Conservation (phyloP, 306 rosid genomes). For the Cucurbita maxima region DNA sequence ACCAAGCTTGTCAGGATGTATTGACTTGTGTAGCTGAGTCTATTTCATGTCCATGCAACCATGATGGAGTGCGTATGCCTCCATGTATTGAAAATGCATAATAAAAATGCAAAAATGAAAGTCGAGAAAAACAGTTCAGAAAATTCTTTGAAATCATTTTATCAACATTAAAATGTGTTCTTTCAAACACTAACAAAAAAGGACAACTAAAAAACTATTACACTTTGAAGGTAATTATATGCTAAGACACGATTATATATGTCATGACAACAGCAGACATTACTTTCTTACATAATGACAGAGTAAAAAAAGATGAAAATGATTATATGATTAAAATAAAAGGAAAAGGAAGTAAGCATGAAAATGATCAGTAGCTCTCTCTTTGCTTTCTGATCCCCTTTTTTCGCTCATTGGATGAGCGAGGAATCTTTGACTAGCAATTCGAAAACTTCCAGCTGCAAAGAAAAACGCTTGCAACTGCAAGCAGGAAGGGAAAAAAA, state of each 20-base stretch:
- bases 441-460: background rate
- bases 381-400: background rate
- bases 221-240: background rate
- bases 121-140: background rate
- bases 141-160: background rate
- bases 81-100: background rate
- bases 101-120: background rate
- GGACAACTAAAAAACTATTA: background rate
- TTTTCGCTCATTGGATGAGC: background rate
- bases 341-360: background rate
- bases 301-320: background rate
- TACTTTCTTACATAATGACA: background rate
- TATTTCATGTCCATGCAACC: background rate
- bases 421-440: constrained; percentile 7
- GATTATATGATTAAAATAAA: background rate
- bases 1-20: background rate
- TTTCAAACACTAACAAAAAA: background rate
- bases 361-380: constrained; percentile 2
- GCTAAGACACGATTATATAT: background rate
- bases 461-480: background rate
- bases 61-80: background rate
- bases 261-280: background rate
- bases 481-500: background rate
- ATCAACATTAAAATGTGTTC: background rate
- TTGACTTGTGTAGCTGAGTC: background rate